Evolutionary conservation across 495 filamentous ascomycete species (phyloP), one percentile per base, ranked within the genome.

Genomic region (Trichoderma orchidacearum): DNA sequence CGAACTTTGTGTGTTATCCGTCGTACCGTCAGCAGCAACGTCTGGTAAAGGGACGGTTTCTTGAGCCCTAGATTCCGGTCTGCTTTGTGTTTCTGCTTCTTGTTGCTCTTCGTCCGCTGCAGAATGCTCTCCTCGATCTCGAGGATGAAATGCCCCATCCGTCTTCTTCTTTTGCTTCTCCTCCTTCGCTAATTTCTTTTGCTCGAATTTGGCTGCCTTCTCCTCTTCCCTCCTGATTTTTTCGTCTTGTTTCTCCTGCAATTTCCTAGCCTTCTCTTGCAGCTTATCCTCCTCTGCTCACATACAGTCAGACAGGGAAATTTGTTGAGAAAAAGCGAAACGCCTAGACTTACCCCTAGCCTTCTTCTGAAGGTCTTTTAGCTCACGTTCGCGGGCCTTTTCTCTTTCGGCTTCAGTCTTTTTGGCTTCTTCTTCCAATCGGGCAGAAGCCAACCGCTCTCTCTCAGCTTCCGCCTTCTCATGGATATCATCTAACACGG

Each of bases 401-500:
- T 75, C 64, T 50, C 59, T 63, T 56, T 75, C 73, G 23, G 63
- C 68, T 52, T 78, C 72, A 58, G 68, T 69, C 52, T 70, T 74
- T 36, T 69, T 68, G 31, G 66, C 72, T 53, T 78, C 74, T 63
- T 76, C 69, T n/a, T 79, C 77, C 32, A 62, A 11, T 59, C 68
- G 72, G 18, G 70, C 48, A 52, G 80, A 80, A 5, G 77, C 79
- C 50, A 80, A 76, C 21, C 84, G 75, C 58, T 82, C 74, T 52
- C 75, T 74, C 62, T 87, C 82, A 51, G 72, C 72, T 63, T 92
- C 87, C 0, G 85, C 85, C 30, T 80, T 83, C 18, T 85, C 83
- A 51, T 83, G 82, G 34, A 98, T 94, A 61, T 95, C 89, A 63
- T 96, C 87, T n/a, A 98, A 67, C 0, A 93, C 80, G 17, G 93